These are phyloP conservation scores for Ambrosia artemisiifolia DNA, from an alignment of 129 eudicot species.

Conservation along the genomic window DNA sequence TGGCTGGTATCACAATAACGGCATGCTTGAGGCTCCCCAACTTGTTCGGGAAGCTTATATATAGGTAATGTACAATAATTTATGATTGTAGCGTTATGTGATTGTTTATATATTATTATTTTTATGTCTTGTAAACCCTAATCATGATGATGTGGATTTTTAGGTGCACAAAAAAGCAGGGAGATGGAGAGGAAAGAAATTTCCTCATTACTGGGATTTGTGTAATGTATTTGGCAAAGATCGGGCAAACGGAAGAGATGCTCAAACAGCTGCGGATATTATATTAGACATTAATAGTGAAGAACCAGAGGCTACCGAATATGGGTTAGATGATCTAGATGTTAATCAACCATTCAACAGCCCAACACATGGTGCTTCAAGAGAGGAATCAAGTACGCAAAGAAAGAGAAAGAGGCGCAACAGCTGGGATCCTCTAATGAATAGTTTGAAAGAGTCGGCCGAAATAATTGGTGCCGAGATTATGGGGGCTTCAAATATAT, in stretches of 20 bases:
- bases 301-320: background rate
- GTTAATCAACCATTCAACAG: background rate
- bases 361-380: background rate
- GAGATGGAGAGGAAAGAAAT: too few relatives aligned
- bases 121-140: too few relatives aligned
- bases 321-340: background rate
- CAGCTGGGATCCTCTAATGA: background rate
- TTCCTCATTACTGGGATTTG: too few relatives aligned
- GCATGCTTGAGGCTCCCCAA: too few relatives aligned
- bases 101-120: too few relatives aligned
- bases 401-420: background rate
- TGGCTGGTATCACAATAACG: too few relatives aligned
- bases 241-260: background rate
- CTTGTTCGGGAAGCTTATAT: too few relatives aligned
- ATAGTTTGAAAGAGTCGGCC: background rate
- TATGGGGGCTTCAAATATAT: too few relatives aligned
- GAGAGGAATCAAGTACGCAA: background rate
- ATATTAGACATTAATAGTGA: background rate
- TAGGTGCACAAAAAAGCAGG: too few relatives aligned
- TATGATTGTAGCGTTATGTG: too few relatives aligned
- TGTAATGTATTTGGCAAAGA: background rate
- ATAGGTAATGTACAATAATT: too few relatives aligned
- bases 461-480: background rate
- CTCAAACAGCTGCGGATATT: background rate
- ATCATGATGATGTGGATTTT: too few relatives aligned